A percentile compares a stretch with the other conserved stretches of the same genome.
Evolutionary conservation across 495 filamentous ascomycete genomes (phyloP).

Genomic region (Lasiosphaeriaceae sp.): DNA sequence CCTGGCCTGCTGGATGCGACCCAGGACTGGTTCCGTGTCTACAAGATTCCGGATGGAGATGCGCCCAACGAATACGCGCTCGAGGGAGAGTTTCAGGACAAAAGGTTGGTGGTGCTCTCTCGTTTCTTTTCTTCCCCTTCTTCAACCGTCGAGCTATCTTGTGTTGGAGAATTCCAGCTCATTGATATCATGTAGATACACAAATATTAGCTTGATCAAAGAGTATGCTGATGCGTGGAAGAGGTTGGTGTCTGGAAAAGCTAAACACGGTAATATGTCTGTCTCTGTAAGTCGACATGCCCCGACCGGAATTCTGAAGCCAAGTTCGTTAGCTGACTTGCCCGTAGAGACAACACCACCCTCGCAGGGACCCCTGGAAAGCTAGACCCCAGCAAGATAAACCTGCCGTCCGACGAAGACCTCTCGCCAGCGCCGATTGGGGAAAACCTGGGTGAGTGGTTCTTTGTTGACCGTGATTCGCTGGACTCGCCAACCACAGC

Average conservation of each 20-base stretch:
- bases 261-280: constrained; percentile 10
- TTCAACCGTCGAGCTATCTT: too few species aligned
- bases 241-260: constrained; percentile 17
- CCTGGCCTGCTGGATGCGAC: constrained; percentile 25
- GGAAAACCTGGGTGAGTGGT: constrained; percentile 19
- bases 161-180: too few species aligned
- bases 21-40: constrained; percentile 27
- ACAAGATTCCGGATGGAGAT: constrained; percentile 21
- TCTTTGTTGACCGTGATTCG: constrained; percentile 8
- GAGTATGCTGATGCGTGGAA: constrained; percentile 20
- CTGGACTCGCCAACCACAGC: background rate
- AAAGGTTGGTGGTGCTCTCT: background rate
- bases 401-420: constrained; percentile 19
- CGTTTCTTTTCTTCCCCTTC: too few species aligned
- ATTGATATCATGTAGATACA: background rate
- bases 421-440: constrained; percentile 16
- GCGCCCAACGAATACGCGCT: constrained; percentile 15
- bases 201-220: constrained; percentile 13
- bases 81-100: constrained; percentile 9
- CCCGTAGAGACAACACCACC: constrained; percentile 22
- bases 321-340: background rate
- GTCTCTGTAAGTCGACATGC: background rate
- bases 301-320: background rate
- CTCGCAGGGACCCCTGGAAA: constrained; percentile 19
- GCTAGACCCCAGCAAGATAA: constrained; percentile 15